phyloP scores from a whole-genome alignment of 768 basidiomycete species.

The Lentinula boryana region DNA sequence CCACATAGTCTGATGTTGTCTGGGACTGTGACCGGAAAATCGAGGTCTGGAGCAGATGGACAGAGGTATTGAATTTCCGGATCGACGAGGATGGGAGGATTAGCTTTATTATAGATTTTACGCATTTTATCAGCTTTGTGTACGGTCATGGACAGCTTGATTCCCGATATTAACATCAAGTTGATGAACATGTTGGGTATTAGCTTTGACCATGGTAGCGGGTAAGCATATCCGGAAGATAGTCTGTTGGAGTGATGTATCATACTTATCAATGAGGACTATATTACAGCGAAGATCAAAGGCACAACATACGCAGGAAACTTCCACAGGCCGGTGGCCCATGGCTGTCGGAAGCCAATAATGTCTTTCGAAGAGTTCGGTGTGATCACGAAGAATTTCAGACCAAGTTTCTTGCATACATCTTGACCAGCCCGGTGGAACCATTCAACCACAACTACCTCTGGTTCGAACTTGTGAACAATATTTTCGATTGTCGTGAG shows the following conservation, averaged over 20 bases:
- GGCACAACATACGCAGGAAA: slow-evolving; percentile 6
- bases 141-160: neutral
- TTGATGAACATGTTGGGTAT: slow-evolving; percentile 4
- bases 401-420: neutral
- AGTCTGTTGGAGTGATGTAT: neutral
- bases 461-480: slow-evolving; percentile 1
- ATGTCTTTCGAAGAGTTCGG: slow-evolving; percentile 1
- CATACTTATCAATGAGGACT: neutral
- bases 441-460: neutral
- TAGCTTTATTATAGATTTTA: neutral
- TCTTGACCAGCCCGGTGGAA: slow-evolving; percentile 1
- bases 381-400: slow-evolving; percentile 2
- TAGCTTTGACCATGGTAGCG: slow-evolving; percentile 2
- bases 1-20: slow-evolving; percentile 2
- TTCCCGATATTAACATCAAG: neutral
- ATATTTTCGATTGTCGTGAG: neutral
- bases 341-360: neutral
- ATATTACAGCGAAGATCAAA: neutral
- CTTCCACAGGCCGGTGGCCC: neutral
- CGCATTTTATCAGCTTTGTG: neutral
- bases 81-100: neutral
- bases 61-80: neutral
- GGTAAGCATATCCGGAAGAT: slow-evolving; percentile 6
- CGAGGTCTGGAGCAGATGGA: slow-evolving; percentile 1
- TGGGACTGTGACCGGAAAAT: slow-evolving; percentile 3